These are phyloP conservation scores for Hanseniaspora clermontiae DNA, from an alignment of 805 yeast species.

Conservation along the genomic window DNA sequence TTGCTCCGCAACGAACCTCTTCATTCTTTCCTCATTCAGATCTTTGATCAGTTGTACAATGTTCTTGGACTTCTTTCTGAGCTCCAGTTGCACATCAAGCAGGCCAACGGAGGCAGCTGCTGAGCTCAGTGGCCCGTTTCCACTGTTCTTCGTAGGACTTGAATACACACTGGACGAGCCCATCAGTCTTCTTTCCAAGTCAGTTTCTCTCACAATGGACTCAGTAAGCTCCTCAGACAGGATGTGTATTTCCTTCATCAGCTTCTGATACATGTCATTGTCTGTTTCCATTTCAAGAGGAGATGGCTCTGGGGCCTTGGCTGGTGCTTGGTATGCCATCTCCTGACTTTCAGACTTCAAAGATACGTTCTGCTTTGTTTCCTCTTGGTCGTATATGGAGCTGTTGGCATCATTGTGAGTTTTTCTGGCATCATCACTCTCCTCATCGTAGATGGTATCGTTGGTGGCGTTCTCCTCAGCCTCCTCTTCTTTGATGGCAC, in stretches of 20 bases:
- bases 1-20: constrained; percentile 60
- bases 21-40: constrained; percentile 50
- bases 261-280: constrained; percentile 32
- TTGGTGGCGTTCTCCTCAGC: neutral
- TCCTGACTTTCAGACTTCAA: constrained; percentile 10
- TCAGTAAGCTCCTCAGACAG: constrained; percentile 63
- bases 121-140: constrained; percentile 11
- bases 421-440: neutral
- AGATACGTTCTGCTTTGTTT: neutral
- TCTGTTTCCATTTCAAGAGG: neutral
- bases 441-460: neutral
- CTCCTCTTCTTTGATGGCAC: constrained; percentile 6
- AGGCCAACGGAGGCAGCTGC: neutral
- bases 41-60: constrained; percentile 44
- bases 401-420: neutral
- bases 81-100: constrained; percentile 24
- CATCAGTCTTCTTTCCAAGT: constrained; percentile 37
- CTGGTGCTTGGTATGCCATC: neutral
- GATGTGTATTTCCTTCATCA: constrained; percentile 51
- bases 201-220: constrained; percentile 57
- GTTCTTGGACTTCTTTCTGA: constrained; percentile 31
- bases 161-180: neutral
- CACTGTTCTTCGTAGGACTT: constrained; percentile 6
- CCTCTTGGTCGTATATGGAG: neutral
- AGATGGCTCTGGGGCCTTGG: neutral